Percentiles rank a stretch among this genome's conserved stretches.
Evolutionary conservation across 805 yeast species (phyloP).

Genomic region (Candida maris): DNA sequence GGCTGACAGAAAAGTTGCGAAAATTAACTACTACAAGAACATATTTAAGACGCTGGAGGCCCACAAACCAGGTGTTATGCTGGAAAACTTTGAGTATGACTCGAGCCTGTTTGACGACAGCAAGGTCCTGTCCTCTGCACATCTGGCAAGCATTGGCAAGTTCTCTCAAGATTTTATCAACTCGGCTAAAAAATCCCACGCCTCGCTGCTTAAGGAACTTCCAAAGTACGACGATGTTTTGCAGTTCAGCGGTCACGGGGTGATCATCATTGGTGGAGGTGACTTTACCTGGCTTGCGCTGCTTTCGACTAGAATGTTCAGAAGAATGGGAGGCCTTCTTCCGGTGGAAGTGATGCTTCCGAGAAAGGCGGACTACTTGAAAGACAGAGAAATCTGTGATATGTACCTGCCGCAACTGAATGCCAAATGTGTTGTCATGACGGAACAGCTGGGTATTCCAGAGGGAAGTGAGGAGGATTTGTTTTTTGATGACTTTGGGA

Average conservation of each 20-base stretch:
- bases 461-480: conserved; percentile 32
- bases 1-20: conserved; percentile 11
- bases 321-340: conserved; percentile 43
- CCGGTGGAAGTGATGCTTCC: conserved; percentile 48
- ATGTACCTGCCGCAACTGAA: conserved; percentile 41
- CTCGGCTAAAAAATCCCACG: conserved; percentile 35
- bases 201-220: conserved; percentile 32
- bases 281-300: conserved; percentile 56
- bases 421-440: conserved; percentile 57
- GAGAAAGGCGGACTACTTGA: conserved; percentile 35
- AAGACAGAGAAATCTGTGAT: conserved; percentile 46
- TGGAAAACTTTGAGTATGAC: conserved; percentile 19
- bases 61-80: conserved; percentile 15
- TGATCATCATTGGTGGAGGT: conserved; percentile 70
- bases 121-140: conserved; percentile 5
- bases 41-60: conserved; percentile 21
- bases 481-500: conserved; percentile 37
- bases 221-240: conserved; percentile 34
- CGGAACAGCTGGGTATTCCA: conserved; percentile 44
- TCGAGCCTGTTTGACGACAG: conserved; percentile 3
- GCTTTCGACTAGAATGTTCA: conserved; percentile 46
- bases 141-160: conserved; percentile 12
- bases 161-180: conserved; percentile 19
- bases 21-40: conserved; percentile 18
- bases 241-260: conserved; percentile 46